Conservation (phyloP, 2,329 filamentous ascomycete genomes). For the Neospermospora avenae region DNA sequence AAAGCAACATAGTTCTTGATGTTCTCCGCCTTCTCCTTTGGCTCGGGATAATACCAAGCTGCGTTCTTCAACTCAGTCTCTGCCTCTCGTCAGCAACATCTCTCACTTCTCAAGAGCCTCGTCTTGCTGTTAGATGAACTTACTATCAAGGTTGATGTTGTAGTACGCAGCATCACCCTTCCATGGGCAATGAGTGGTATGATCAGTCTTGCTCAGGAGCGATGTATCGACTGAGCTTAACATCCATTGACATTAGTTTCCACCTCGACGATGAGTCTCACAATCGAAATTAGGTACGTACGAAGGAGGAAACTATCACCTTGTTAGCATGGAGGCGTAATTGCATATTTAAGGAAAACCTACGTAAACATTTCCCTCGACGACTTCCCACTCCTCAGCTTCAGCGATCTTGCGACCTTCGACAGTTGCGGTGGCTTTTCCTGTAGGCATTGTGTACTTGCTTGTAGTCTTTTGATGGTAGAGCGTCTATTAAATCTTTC, state of each 20-base stretch:
- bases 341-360: slow-evolving; percentile 19
- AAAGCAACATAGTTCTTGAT: slow-evolving; percentile 47
- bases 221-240: slow-evolving; percentile 38
- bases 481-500: not conserved
- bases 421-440: slow-evolving; percentile 15
- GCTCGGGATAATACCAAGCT: slow-evolving; percentile 46
- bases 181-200: slow-evolving; percentile 43
- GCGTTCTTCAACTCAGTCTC: slow-evolving; percentile 41
- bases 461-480: not conserved
- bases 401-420: slow-evolving; percentile 42
- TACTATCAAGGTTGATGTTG: slow-evolving; percentile 42
- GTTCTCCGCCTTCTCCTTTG: slow-evolving; percentile 39
- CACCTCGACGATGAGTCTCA: not conserved
- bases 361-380: slow-evolving; percentile 49
- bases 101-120: not conserved
- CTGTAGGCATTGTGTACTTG: slow-evolving; percentile 43
- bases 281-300: slow-evolving; percentile 18
- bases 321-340: slow-evolving; percentile 12
- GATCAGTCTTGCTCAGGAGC: slow-evolving; percentile 40
- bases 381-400: slow-evolving; percentile 44
- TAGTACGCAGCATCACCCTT: slow-evolving; percentile 48
- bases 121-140: not conserved
- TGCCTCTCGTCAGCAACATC: slow-evolving; percentile 15
- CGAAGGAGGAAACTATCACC: slow-evolving; percentile 36
- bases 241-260: slow-evolving; percentile 1